Evolutionary conservation across 495 filamentous ascomycete genomes (phyloP), one percentile per base, ranked within the genome.

Genomic region (Lasiosphaeriaceae sp.): DNA sequence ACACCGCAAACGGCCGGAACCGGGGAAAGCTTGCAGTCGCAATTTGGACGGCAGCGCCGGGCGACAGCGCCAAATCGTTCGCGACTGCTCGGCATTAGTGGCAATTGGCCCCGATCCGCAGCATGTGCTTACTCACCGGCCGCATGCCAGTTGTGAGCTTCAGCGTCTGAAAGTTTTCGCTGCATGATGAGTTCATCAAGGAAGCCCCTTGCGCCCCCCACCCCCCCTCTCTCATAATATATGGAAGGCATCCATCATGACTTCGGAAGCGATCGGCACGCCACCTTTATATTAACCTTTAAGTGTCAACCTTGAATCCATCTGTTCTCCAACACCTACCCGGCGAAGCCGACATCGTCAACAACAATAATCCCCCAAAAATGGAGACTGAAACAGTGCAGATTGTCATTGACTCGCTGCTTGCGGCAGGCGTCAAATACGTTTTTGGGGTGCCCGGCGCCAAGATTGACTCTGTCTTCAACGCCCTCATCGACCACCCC

Each of bases 391-490:
- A 71, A 34, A 63, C 68, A 14, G 70, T 71, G n/a, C 53, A 67
- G 37, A 67, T 75, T 48, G 62, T 74, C 17, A 71, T 75, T 22
- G 65, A 72, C 37, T 71, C 67, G 23, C 68, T 75, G 2, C 55
- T 71, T 52, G 68, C 69, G 19, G 70, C 73, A 19, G 71, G 70
- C n/a, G 69, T 71, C 34, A 65, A 65, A 29, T 60, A 66, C 55
- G 65, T 71, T 23, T 71, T 71, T 35, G 73, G 73, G 12, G 72
- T 76, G 23, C 69, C 68, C 2, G 70, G 71, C 16, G 70, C 70
- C 44, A 74, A 72, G 54, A 64, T 74, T 46, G 71, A 74, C 57
- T 68, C 70, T 21, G 58, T 74, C 47, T 74, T 74, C 59, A 68
- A 69, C 54, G 63, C 61, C 19, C 68, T 74, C 2, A 20, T 62